Evolutionary conservation across 148 eudicot species (phyloP), one percentile per base, ranked within the genome.

Genomic region (Nepenthes gracilis): DNA sequence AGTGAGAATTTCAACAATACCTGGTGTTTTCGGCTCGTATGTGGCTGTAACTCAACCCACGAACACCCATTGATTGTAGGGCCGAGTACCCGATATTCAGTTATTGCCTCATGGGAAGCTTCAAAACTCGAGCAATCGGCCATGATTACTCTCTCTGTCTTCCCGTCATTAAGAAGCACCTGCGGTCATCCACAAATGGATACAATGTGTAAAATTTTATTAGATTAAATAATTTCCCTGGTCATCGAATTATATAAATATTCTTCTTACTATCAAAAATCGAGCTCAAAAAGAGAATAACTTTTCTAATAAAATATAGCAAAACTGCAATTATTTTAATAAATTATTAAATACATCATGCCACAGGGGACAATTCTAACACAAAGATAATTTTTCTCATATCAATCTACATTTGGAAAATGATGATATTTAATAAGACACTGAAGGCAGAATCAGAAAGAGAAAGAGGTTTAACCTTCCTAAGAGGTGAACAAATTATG

Each of bases 61-160:
- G 96, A 83, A 67, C 97, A 92, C 56, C 97, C 97, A 76, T 84
- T 92, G 52, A 92, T 85, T 76, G 73, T 83, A 10, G 97, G 97
- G 53, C 97, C 97, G 74, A 92, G 94, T 38, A 92, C 83, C 37
- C 94, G 78, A 62, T 92, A 92, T 70, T 92, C 94, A 34, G 97
- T 92, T 58, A 85, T 55, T 61, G 97, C 96, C 79, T 88, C 96
- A 58, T 82, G 90, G 59, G 79, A 85, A 72, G 83, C 72, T 77
- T 88, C 97, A 61, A 92, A 58, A 69, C 83, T 83, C 48, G 81
- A 78, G 57, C 67, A 62, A 68, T 82, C 77, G 53, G 97, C 85
- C 75, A 92, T 63, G 59, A 92, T 80, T 12, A 92, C 90, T 74
- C 90, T 83, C 78, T 88, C 97, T 11, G 94, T 83, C 77, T 83